Conservation (phyloP, 2,329 filamentous ascomycete genomes). For the Neophaeococcomyces aloes region DNA sequence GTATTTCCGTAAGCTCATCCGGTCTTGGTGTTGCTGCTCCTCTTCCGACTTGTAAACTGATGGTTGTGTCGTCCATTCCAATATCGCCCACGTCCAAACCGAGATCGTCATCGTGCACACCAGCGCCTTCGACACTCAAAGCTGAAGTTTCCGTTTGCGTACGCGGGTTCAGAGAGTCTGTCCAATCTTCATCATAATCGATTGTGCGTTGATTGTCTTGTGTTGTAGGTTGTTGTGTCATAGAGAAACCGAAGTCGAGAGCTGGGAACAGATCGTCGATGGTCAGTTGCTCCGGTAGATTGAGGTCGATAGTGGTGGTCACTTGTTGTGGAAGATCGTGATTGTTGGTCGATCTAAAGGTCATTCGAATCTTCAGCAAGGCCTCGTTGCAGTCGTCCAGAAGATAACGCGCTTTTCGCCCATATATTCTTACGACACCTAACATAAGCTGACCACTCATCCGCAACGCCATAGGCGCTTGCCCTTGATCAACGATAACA, state of each 20-base stretch:
- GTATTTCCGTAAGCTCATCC: conserved; percentile 55
- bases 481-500: conserved; percentile 83
- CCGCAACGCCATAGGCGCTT: conserved; percentile 89
- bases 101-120: conserved; percentile 54
- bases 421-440: conserved; percentile 95
- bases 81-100: conserved; percentile 62
- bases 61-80: conserved; percentile 53
- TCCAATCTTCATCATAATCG: conserved; percentile 41
- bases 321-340: conserved; percentile 85
- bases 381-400: conserved; percentile 97
- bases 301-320: conserved; percentile 71
- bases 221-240: conserved; percentile 55
- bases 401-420: conserved; percentile 89
- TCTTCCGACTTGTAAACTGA: conserved; percentile 81
- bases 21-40: conserved; percentile 61
- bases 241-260: conserved; percentile 67
- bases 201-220: conserved; percentile 37
- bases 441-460: conserved; percentile 88
- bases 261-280: conserved; percentile 86
- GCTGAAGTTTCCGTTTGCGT: conserved; percentile 51
- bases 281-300: conserved; percentile 84
- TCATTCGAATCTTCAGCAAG: conserved; percentile 97
- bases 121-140: conserved; percentile 39
- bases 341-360: conserved; percentile 86
- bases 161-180: conserved; percentile 66